Evolutionary conservation across 345 rosid species (phyloP), one percentile per base, ranked within the genome.

Genomic region (Viola odorata): DNA sequence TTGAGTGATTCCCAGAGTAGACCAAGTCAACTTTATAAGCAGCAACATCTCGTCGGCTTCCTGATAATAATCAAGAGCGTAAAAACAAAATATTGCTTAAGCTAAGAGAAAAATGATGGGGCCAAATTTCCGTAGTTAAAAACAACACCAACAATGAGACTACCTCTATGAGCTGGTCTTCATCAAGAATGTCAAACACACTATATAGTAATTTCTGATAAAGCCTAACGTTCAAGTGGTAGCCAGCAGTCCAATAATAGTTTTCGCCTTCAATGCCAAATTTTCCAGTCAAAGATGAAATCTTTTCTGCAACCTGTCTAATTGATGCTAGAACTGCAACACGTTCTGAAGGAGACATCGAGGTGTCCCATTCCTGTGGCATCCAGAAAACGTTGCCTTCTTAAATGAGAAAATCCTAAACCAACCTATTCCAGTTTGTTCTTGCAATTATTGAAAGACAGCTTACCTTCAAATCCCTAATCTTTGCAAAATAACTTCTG

Each of bases 131-230:
- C 32, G 32, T 23, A 23, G 32, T 23, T 23, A 23, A 23, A 23
- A 23, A 23, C 32, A 23, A 23, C 32, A 23, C 32, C 32, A 23
- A 23, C 2, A 23, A 23, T 23, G 32, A 58, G 57, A 58, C 66
- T 78, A 92, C 98, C 98, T 84, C 88, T 77, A 87, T 81, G 65
- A 92, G 83, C 79, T 89, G 96, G 69, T 84, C 83, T 75, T 92
- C 98, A 42, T 92, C 98, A 74, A 92, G 98, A 71, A 82, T 68
- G 71, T 92, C 98, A 71, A 92, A 92, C 58, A 87, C 44, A 58
- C 83, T 86, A 78, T 63, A 73, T 40, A 92, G 80, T 69, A 92
- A 79, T 66, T 83, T 87, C 75, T 85, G 85, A 66, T 92, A 89
- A 71, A 92, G 81, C 70, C 89, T 81, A 57, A 85, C 40, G 62